Percentiles rank a stretch among this genome's conserved stretches.
Conservation (phyloP, 2,329 filamentous ascomycete genomes). For the Venturia nashicola region DNA sequence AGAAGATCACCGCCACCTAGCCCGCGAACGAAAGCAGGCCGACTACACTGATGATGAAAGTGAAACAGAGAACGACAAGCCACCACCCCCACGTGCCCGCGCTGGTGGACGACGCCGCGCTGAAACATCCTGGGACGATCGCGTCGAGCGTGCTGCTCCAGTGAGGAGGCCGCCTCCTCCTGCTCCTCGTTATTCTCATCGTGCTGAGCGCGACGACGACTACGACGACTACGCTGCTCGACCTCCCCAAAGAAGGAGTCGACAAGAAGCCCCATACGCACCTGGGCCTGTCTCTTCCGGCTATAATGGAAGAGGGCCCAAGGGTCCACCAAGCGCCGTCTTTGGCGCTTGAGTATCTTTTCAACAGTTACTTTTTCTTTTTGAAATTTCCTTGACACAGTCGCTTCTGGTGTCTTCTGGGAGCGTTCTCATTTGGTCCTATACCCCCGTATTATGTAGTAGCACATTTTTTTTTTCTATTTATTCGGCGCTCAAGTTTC, state of each 20-base stretch:
- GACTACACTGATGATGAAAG: background rate
- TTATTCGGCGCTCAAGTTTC: background rate
- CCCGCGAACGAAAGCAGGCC: background rate
- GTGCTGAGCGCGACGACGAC: background rate
- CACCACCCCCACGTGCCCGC: background rate
- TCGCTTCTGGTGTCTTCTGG: background rate
- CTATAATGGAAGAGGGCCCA: background rate
- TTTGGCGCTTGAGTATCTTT: background rate
- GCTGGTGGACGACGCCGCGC: background rate
- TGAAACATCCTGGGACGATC: background rate
- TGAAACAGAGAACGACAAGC: background rate
- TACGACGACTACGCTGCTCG: background rate
- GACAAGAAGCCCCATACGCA: background rate
- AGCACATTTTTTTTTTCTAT: background rate
- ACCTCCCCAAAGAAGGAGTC: background rate
- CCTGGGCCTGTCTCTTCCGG: background rate
- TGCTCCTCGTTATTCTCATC: background rate
- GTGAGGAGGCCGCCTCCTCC: background rate
- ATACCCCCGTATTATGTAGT: slow-evolving; percentile 4
- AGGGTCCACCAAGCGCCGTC: background rate
- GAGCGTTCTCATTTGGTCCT: background rate
- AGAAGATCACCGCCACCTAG: background rate
- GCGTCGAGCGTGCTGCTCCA: background rate
- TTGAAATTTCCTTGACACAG: background rate
- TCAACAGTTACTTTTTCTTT: background rate